Base-by-base conservation (phyloP, 805 yeast species). In the Monosporozyma servazzii region DNA sequence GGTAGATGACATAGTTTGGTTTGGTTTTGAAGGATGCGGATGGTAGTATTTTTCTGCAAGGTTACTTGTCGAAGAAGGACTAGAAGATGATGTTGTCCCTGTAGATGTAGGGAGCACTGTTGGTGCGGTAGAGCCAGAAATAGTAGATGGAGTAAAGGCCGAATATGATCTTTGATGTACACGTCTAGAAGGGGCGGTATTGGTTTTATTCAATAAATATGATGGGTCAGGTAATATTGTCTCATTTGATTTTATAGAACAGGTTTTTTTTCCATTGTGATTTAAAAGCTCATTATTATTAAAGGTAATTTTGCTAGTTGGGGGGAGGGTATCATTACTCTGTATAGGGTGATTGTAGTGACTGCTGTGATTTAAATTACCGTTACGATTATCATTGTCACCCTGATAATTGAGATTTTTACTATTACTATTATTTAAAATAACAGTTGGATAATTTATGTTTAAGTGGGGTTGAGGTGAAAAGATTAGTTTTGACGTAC, bases 391-490 rank as follows among this genome's bases (percentile, higher is more conserved):
- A 36, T 44, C 39, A 21, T 51, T 55, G 13, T 39, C 23, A 21
- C 33, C 30, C 18, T 39, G 43, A 23, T 33, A 15, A 33, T 33
- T 11, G 4, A 10, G 30, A 48, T 13, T 30, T 11, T 31, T 21
- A 29, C 23, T 17, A 18, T 39, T 30, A 9, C 29, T 37, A 43
- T 41, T 20, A 18, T 39, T 20, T 13, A n/a, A 3, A 21, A 7
- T 4, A 21, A 41, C 29, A 21, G 25, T 39, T 5, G 10, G 25
- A 13, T 20, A 6, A 41, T 9, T 48, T 8, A 47, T 17, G 25
- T 48, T 56, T 27, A 58, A 48, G 15, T 45, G 33, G 25, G 62
- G 60, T 36, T 56, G 57, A 18, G 58, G 58, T 3, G 64, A 57
- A 46, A 58, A 54, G 17, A 58, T 58, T 33, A 31, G 48, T 36